Evolutionary conservation across 2,329 filamentous ascomycete genomes (phyloP).

Genomic region (Falciphora oryzae): DNA sequence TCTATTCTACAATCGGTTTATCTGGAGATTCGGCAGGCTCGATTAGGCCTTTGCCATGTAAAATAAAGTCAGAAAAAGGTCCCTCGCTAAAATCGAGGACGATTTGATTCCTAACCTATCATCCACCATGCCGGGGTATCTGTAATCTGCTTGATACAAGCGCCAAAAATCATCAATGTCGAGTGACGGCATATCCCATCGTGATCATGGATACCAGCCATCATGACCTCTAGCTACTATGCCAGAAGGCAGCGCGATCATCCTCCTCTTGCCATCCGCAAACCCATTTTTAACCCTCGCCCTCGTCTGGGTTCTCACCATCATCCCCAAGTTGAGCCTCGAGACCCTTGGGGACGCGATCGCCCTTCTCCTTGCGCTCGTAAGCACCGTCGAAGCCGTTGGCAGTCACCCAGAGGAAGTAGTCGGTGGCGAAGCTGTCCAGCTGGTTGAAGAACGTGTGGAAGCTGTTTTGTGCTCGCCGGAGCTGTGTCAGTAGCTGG

Average conservation of each 20-base stretch:
- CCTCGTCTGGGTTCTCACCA: conserved; percentile 28
- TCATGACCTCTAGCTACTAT: neutral
- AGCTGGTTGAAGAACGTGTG: conserved; percentile 75
- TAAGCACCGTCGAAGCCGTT: conserved; percentile 59
- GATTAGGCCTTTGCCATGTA: too few relatives aligned
- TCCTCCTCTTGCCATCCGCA: neutral
- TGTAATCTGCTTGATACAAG: neutral
- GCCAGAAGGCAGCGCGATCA: too few relatives aligned
- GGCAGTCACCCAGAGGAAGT: conserved; percentile 70
- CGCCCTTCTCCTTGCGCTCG: conserved; percentile 35
- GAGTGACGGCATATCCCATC: too few relatives aligned
- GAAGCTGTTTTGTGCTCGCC: conserved; percentile 45
- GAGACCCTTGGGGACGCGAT: conserved; percentile 34
- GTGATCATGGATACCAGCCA: neutral
- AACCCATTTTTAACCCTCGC: conserved; percentile 14
- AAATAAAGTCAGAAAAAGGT: neutral
- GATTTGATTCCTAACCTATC: neutral
- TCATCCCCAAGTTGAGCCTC: conserved; percentile 47
- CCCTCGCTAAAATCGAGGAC: neutral
- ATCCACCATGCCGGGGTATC: neutral
- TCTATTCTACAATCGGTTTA: too few relatives aligned
- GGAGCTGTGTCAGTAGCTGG: neutral
- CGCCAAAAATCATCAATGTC: too few relatives aligned
- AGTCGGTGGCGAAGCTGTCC: conserved; percentile 65
- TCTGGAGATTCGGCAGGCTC: too few relatives aligned